phyloP scores from a whole-genome alignment of 1,139 yeast genomes.

The Citeromyces hawaiiensis region DNA sequence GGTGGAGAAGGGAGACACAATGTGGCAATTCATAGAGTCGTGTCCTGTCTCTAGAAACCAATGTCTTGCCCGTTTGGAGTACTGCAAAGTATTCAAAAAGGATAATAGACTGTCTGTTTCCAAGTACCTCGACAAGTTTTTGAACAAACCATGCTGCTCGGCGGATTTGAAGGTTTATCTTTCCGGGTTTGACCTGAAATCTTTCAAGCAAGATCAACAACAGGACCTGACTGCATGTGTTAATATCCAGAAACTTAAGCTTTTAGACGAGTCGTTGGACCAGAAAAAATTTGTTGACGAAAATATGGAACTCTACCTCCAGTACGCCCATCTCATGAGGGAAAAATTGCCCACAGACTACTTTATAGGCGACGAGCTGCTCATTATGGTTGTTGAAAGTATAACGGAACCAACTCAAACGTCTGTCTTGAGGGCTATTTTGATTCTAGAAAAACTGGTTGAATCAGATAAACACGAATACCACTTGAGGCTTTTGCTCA shows the following conservation, averaged over 20 bases:
- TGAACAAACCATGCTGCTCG: slow-evolving; percentile 43
- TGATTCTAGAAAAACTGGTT: slow-evolving; percentile 33
- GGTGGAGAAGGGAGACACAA: slow-evolving; percentile 14
- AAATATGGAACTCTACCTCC: slow-evolving; percentile 23
- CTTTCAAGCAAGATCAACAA: no score
- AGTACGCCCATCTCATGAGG: slow-evolving; percentile 14
- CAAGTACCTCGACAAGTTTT: background rate
- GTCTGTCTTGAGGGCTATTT: slow-evolving; percentile 19
- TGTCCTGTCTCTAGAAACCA: slow-evolving; percentile 37
- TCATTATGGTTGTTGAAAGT: slow-evolving; percentile 32
- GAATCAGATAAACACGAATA: slow-evolving; percentile 49
- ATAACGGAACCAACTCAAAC: slow-evolving; percentile 8
- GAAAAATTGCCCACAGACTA: slow-evolving; percentile 44
- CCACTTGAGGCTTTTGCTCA: slow-evolving; percentile 56
- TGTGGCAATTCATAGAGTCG: slow-evolving; percentile 14
- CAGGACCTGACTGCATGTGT: slow-evolving; percentile 25
- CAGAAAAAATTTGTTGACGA: slow-evolving; percentile 3
- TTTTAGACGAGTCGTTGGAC: slow-evolving; percentile 5
- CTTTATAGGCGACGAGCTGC: slow-evolving; percentile 50
- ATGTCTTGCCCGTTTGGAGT: slow-evolving; percentile 37
- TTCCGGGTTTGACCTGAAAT: no score
- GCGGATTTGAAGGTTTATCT: slow-evolving; percentile 27
- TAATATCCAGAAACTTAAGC: slow-evolving; percentile 35
- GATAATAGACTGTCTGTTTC: background rate
- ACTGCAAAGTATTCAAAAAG: slow-evolving; percentile 15